phyloP scores from a whole-genome alignment of 257 asterid species.

The Solanum bukasovii region DNA sequence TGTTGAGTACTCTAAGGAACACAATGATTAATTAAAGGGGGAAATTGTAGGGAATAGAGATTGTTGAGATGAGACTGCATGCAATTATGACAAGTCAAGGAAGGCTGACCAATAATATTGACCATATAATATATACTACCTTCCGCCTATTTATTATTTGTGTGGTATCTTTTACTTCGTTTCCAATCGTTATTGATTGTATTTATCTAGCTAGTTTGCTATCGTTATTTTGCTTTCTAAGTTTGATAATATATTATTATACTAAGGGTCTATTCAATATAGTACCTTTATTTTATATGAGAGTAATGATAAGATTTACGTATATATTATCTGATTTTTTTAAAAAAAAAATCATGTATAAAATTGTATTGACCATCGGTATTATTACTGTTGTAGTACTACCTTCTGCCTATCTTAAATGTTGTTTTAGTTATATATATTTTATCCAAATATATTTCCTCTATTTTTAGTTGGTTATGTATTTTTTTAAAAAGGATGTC shows the following conservation, averaged over 20 bases:
- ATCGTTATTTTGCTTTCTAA: no score
- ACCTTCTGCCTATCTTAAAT: neutral
- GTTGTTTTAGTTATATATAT: neutral
- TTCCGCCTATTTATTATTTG: neutral
- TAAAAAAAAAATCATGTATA: no score
- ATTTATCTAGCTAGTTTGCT: neutral
- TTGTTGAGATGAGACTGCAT: conserved; percentile 6
- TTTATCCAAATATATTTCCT: neutral
- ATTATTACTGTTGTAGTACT: neutral
- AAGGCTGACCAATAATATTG: neutral
- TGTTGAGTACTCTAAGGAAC: neutral
- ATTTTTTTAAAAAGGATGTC: neutral
- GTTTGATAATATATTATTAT: neutral
- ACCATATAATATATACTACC: neutral
- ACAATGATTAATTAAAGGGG: conserved; percentile 4
- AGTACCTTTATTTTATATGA: no score
- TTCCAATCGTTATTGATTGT: neutral
- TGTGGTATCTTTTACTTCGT: neutral
- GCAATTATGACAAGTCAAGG: conserved; percentile 6
- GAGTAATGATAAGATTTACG: no score
- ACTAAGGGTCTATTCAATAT: neutral
- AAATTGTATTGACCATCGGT: no score
- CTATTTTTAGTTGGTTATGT: neutral
- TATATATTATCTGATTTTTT: no score
- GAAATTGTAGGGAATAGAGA: neutral